These are phyloP conservation scores for Candida michaelii DNA, from an alignment of 805 yeast genomes.

Conservation along the genomic window DNA sequence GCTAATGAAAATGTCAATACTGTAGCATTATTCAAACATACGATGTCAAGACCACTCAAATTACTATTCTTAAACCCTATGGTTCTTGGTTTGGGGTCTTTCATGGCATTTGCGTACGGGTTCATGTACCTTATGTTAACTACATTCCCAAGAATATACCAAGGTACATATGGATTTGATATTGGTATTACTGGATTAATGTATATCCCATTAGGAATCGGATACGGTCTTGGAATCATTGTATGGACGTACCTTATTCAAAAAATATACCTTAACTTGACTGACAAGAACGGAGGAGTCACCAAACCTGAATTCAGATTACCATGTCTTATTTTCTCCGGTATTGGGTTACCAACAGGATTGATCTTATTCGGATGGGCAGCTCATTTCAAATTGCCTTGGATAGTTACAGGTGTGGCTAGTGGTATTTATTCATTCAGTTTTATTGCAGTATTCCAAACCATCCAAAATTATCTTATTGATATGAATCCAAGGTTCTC, in stretches of 20 bases:
- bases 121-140: constrained; percentile 42
- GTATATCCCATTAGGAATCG: constrained; percentile 41
- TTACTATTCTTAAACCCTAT: constrained; percentile 36
- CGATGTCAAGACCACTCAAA: constrained; percentile 33
- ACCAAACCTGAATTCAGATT: constrained; percentile 39
- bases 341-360: constrained; percentile 35
- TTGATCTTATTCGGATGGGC: constrained; percentile 44
- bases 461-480: constrained; percentile 37
- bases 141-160: constrained; percentile 35
- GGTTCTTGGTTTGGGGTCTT: constrained; percentile 40
- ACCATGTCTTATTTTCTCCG: constrained; percentile 35
- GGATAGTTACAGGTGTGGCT: constrained; percentile 41
- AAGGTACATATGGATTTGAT: constrained; percentile 31
- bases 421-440: constrained; percentile 38
- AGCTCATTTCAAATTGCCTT: constrained; percentile 32
- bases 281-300: constrained; percentile 28
- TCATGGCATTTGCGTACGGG: constrained; percentile 44
- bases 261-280: constrained; percentile 24
- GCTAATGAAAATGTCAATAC: constrained; percentile 15
- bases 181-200: constrained; percentile 34
- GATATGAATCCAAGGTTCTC: constrained; percentile 41
- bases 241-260: constrained; percentile 31
- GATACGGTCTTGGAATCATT: constrained; percentile 31
- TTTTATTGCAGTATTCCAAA: constrained; percentile 37
- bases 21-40: constrained; percentile 4